Percentiles rank a stretch among this genome's conserved stretches.
phyloP scores from a whole-genome alignment of 306 rosid species.

The Quercus aquifolioides region DNA sequence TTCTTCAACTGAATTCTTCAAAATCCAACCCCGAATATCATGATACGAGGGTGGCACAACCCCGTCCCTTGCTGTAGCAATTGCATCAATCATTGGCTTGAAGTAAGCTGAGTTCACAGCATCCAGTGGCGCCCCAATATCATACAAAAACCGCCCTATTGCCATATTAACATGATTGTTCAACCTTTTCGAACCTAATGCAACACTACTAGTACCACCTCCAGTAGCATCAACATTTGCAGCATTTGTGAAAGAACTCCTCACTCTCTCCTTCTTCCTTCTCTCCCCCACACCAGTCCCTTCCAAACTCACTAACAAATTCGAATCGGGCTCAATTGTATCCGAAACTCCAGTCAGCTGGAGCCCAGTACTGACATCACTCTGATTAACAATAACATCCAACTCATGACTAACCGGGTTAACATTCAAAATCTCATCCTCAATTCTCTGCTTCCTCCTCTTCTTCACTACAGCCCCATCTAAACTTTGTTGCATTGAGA shows the following conservation, averaged over 20 bases:
- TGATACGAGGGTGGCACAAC: conserved; percentile 52
- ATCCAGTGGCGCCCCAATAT: conserved; percentile 77
- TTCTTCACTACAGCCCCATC: conserved; percentile 84
- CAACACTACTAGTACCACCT: conserved; percentile 32
- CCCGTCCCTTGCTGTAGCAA: conserved; percentile 54
- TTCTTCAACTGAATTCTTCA: conserved; percentile 79
- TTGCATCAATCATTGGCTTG: conserved; percentile 77
- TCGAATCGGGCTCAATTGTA: conserved; percentile 34
- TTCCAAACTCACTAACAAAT: conserved; percentile 36
- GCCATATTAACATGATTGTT: conserved; percentile 62
- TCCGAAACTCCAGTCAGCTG: conserved; percentile 36
- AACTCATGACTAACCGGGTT: conserved; percentile 39
- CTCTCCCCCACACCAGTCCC: conserved; percentile 49
- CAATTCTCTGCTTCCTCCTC: conserved; percentile 76
- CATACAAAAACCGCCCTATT: conserved; percentile 79
- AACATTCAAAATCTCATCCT: conserved; percentile 64
- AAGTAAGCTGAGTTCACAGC: conserved; percentile 78
- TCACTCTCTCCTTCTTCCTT: conserved; percentile 67
- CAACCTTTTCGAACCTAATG: conserved; percentile 29
- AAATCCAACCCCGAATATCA: conserved; percentile 79
- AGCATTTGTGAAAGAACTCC: conserved; percentile 28
- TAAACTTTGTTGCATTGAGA: conserved; percentile 68
- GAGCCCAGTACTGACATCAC: conserved; percentile 39
- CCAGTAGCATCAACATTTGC: conserved; percentile 34
- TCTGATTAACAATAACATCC: conserved; percentile 32